These are phyloP conservation scores for Xylaria venustula DNA, from an alignment of 495 filamentous ascomycete species.

Conservation along the genomic window DNA sequence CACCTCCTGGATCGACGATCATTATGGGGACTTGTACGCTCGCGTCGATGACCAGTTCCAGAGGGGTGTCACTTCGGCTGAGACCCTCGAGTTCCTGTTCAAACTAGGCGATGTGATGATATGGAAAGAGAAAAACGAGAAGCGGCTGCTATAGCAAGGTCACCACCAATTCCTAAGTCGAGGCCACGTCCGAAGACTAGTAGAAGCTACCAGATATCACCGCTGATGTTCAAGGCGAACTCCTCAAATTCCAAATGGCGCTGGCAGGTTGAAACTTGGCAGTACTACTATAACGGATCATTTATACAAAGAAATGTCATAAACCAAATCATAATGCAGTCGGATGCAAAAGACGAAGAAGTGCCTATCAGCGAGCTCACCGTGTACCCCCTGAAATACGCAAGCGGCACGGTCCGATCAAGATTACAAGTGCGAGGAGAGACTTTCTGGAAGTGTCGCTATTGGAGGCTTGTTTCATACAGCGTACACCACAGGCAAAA, in stretches of 20 bases:
- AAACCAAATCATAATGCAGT: background rate
- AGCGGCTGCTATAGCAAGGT: background rate
- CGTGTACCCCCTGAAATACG: background rate
- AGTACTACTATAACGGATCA: background rate
- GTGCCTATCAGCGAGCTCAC: background rate
- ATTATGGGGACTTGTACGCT: background rate
- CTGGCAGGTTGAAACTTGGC: background rate
- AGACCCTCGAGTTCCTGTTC: background rate
- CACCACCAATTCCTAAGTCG: background rate
- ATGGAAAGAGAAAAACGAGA: background rate
- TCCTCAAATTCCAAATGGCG: background rate
- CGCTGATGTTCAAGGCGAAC: no score
- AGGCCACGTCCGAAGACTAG: background rate
- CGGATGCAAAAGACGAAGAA: background rate
- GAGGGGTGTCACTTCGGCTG: background rate
- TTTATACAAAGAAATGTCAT: background rate
- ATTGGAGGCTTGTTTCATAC: background rate
- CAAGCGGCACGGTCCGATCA: background rate
- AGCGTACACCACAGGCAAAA: no score
- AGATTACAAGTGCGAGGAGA: background rate
- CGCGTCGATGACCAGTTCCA: background rate
- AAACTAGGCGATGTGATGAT: background rate
- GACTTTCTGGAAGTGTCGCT: background rate
- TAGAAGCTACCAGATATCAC: background rate
- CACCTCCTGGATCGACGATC: background rate